Evolutionary conservation across 1,284 basidiomycete species (phyloP), one percentile per base, ranked within the genome.

Genomic region (Paramarasmius palmivorus): DNA sequence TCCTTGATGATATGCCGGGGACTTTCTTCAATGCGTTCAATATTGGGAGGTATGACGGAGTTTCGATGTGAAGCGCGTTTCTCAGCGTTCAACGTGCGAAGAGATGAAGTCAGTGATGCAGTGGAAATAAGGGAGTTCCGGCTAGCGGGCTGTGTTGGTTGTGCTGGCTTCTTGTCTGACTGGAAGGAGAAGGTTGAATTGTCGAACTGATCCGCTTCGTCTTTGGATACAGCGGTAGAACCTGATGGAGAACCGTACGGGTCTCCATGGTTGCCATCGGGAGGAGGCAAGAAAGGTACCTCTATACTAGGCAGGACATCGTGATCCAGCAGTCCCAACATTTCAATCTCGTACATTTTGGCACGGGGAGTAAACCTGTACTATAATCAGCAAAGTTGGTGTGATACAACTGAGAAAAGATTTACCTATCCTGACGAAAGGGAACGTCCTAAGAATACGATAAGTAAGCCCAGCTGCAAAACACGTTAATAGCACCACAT

Each of bases 341-440:
- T 95, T 65, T 96, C 90, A 42, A 96, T 93, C 65, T 95, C 90
- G 62, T 93, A 90, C 92, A 97, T 95, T 71, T 92, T 93, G 36
- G 91, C 93, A 39, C 93, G 84, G 2, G 93, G 88, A 23, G 97
- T 78, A 65, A 97, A 98, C 59, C 90, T 92, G 57, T 3, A 23
- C 19, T 41, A 46, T 14, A 35, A 50, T 26, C 7, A 39, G 26
- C 46, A 40, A 23, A 57, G 47, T 56, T 39, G 32, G 20, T 49
- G 8, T 19, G 3, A 39, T 36, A 41, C 26, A n/a, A 36, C 52
- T 23, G 42, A 48, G 41, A 17, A 12, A 37, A 1, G 32, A 65
- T 72, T 53, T 57, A 88, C 79, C 93, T 84, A 69, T 96, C 95
- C 57, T 80, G 75, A 42, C 94, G 82, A 66, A 97, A 92, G 0